These are phyloP conservation scores for Forsythia suspensa DNA, from an alignment of 257 asterid genomes.

Conservation along the genomic window DNA sequence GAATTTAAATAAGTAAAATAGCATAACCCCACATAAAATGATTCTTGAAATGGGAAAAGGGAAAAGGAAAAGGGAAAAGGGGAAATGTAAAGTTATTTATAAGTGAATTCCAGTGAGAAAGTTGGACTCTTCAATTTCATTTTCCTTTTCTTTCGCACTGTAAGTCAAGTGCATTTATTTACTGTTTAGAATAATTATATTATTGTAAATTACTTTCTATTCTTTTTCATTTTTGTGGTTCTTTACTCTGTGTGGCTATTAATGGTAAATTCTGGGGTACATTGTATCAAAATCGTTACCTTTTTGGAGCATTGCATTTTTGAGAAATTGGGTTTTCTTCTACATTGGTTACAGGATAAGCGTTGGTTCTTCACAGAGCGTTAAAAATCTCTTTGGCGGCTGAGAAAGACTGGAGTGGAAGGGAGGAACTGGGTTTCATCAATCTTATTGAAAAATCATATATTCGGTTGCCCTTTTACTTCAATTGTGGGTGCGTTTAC, in stretches of 20 bases:
- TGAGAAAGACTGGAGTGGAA: constrained; percentile 11
- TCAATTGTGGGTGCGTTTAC: constrained; percentile 11
- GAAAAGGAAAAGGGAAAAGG: constrained; percentile 22
- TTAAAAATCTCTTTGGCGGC: constrained; percentile 16
- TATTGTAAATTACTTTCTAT: background rate
- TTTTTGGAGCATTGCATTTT: constrained; percentile 26
- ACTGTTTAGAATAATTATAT: background rate
- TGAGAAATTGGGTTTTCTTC: constrained; percentile 17
- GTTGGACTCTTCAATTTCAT: background rate
- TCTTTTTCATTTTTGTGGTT: constrained; percentile 5
- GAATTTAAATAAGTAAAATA: constrained; percentile 12
- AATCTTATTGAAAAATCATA: constrained; percentile 18
- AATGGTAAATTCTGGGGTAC: constrained; percentile 8
- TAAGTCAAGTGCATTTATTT: constrained; percentile 13
- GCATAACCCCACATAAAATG: constrained; percentile 24
- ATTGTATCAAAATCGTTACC: background rate
- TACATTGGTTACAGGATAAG: constrained; percentile 3
- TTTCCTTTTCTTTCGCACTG: constrained; percentile 13
- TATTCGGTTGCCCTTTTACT: background rate
- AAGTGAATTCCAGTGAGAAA: constrained; percentile 8
- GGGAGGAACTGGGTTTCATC: background rate
- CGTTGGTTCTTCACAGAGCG: constrained; percentile 11
- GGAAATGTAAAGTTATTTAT: constrained; percentile 1
- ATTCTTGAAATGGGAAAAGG: constrained; percentile 15
- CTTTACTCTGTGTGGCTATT: background rate